Evolutionary conservation across 1,139 yeast genomes (phyloP), one percentile per base, ranked within the genome.

Genomic region (Taphrina flavorubra): DNA sequence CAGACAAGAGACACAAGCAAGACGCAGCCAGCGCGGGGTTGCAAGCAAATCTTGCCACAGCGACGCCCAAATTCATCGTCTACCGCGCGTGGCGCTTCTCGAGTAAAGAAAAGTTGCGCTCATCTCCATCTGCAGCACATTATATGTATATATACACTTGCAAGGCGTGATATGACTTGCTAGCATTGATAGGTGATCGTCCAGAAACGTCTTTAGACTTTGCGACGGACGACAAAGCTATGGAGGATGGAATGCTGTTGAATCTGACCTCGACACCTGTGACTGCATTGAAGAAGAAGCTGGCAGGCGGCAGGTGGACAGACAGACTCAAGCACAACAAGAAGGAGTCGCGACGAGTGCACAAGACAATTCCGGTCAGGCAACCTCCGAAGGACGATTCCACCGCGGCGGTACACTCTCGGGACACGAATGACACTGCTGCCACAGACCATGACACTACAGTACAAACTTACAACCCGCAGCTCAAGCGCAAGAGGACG

Each of bases 311-410:
- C 18, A 57, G 69, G 20, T 72, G 74, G 74, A 87, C 85, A 74
- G 96, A 90, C 71, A 83, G 96, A 72, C 81, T 95, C 73, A 84
- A 84, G 75, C 82, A 74, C 10, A 77, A 73, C 64, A 69, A 40
- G 72, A 63, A 70, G 72, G 73, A 62, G 63, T 65, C 64, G 68
- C 70, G 57, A 57, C 66, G 56, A 65, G 72, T 55, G 11, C 61
- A 47, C 46, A 53, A 55, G 42, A 57, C 53, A 63, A 68, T 46
- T 47, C 60, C 55, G 44, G 18, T 13, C 10, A 34, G 10, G 8
- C 42, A 36, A n/a, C 13, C 34, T 40, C 25, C 7, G 51, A n/a
- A 51, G 14, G 39, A 13, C 10, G 51, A 7, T 4, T 18, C 36
- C 13, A 25, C 57, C 13, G 55, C 46, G 5, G 58, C 55, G 6